Conservation (phyloP, 306 rosid genomes). For the Prunus armeniaca region DNA sequence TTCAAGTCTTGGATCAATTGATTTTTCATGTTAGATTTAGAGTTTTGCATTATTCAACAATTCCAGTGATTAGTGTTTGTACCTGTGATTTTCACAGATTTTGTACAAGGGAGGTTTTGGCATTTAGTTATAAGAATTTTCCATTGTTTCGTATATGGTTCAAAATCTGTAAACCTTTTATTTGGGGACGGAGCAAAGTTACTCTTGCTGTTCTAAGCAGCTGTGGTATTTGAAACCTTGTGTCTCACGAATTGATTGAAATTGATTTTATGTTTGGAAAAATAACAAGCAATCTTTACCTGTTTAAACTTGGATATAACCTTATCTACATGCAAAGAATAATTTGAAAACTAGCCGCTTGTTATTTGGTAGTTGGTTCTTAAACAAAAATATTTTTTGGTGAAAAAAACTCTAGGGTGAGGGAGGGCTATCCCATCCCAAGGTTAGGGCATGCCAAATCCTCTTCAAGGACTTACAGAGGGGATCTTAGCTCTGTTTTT, state of each 20-base stretch:
- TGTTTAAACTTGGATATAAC: not conserved
- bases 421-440: too few relatives aligned
- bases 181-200: slow-evolving; percentile 9
- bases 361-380: too few relatives aligned
- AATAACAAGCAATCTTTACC: too few relatives aligned
- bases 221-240: slow-evolving; percentile 36
- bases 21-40: slow-evolving; percentile 31
- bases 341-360: too few relatives aligned
- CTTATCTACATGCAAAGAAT: too few relatives aligned
- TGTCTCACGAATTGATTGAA: not conserved
- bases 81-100: slow-evolving; percentile 44
- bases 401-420: too few relatives aligned
- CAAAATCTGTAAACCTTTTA: slow-evolving; percentile 33
- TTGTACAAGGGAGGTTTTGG: slow-evolving; percentile 44
- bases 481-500: too few relatives aligned
- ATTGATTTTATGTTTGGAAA: not conserved
- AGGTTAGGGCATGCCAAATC: too few relatives aligned
- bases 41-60: slow-evolving; percentile 33
- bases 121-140: not conserved
- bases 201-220: slow-evolving; percentile 45
- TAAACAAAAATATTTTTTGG: too few relatives aligned
- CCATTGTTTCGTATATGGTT: slow-evolving; percentile 20
- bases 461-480: too few relatives aligned
- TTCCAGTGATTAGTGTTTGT: slow-evolving; percentile 41
- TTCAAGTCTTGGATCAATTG: slow-evolving; percentile 34